Evolutionary conservation across 2,329 filamentous ascomycete genomes (phyloP).

Genomic region (Pseudogymnoascus sp.): DNA sequence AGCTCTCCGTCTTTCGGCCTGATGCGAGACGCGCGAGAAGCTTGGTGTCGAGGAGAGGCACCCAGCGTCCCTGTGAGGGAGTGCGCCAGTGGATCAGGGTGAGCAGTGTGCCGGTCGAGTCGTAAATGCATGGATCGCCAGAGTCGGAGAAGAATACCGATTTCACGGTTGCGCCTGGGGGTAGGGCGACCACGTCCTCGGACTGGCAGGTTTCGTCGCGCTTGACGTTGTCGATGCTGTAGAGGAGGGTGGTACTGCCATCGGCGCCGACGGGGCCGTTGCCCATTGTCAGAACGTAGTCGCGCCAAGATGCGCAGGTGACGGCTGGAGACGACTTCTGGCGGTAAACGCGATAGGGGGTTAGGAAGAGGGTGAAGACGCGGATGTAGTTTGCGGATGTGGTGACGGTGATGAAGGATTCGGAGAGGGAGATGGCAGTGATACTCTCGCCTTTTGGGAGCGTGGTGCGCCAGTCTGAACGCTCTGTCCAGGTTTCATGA

Average conservation of each 20-base stretch:
- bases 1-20: conserved; percentile 79
- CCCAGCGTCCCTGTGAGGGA: conserved; percentile 78
- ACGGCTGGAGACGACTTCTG: conserved; percentile 87
- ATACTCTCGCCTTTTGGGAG: conserved; percentile 83
- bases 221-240: conserved; percentile 92
- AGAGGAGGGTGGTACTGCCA: conserved; percentile 69
- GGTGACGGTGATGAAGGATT: conserved; percentile 82
- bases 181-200: conserved; percentile 81
- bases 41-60: conserved; percentile 84
- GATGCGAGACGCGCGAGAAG: conserved; percentile 71
- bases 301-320: conserved; percentile 85
- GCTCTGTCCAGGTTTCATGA: conserved; percentile 90
- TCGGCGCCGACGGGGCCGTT: conserved; percentile 79
- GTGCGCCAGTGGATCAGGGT: conserved; percentile 86
- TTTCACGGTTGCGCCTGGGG: conserved; percentile 62
- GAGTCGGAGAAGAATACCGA: conserved; percentile 87
- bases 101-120: conserved; percentile 80
- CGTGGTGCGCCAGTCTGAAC: conserved; percentile 81
- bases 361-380: conserved; percentile 85
- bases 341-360: conserved; percentile 80
- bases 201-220: conserved; percentile 90
- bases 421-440: conserved; percentile 80
- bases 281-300: conserved; percentile 93
- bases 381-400: conserved; percentile 84
- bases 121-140: conserved; percentile 96